Evolutionary conservation across 352 stramenopile species (phyloP), one percentile per base, ranked within the genome.

Genomic region (Thalassiosira exigua): DNA sequence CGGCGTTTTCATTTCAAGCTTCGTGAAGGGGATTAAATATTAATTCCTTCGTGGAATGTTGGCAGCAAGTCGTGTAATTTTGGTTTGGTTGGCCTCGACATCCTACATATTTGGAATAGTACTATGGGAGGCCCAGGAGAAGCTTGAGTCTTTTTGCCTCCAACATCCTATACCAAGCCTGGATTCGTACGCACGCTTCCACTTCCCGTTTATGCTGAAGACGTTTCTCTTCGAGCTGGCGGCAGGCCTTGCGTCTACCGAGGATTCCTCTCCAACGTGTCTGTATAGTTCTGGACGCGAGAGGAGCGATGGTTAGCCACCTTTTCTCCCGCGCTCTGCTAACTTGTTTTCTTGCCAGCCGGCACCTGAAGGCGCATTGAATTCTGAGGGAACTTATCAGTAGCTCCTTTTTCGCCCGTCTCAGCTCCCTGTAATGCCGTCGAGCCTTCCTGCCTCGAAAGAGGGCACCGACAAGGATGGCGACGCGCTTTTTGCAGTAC

Each of bases 311-410:
- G 1, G 60, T 51, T 26, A 59, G 46, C 70, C 65, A 81, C 59
- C 60, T 65, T 41, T 50, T 48, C 61, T 81, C 65, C 48, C 78
- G 70, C 2, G 67, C 36, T 27, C 46, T 27, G 11, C 33, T 86
- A 66, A 32, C 82, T 58, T 4, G 93, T 80, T 22, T 90, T 79
- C 89, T 87, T 14, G 77, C 79, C 14, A 82, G 66, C 54, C 89
- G 91, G 4, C 88, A 90, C 41, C 94, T 81, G 87, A 93, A 96
- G 2, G 89, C 62, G 12, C 93, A 82, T 76, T 97, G 94, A 29
- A 98, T 79, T n/a, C 76, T 89, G 9, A 80, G 67, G 0, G 89
- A 87, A 11, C 85, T 88, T 0, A 79, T 46, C 4, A 75, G 54
- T 14, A 75, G 22, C 22, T 72, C 2, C 26, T 79, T 79, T 12